Percentiles rank a stretch among this genome's conserved stretches.
phyloP scores from a whole-genome alignment of 129 eudicot genomes.

The Flaveria linearis region DNA sequence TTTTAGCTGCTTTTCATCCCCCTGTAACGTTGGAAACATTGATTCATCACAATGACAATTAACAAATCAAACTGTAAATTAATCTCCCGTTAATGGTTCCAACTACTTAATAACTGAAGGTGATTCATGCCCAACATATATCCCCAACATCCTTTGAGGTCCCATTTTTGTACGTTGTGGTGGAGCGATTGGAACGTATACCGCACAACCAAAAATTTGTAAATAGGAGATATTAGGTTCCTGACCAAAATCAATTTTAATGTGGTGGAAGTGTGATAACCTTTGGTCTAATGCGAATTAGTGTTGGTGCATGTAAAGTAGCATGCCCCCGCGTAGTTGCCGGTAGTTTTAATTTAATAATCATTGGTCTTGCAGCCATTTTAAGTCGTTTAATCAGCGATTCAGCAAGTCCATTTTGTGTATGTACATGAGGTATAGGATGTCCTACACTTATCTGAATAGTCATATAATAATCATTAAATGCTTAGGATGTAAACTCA shows the following conservation, averaged over 20 bases:
- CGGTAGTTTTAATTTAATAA: background rate
- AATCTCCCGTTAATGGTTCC: too few relatives aligned
- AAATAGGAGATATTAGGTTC: too few relatives aligned
- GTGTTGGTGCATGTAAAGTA: background rate
- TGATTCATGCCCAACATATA: too few relatives aligned
- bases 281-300: background rate
- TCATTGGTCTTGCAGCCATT: background rate
- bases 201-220: too few relatives aligned
- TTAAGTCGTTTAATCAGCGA: background rate
- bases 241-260: background rate
- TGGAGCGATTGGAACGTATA: too few relatives aligned
- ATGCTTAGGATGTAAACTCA: background rate
- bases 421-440: background rate
- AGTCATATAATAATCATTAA: background rate
- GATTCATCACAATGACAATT: too few relatives aligned
- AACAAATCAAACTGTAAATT: too few relatives aligned
- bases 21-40: too few relatives aligned
- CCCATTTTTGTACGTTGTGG: too few relatives aligned
- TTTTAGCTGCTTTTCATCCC: too few relatives aligned
- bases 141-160: too few relatives aligned
- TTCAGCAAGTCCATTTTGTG: background rate
- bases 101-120: too few relatives aligned
- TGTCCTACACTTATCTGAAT: background rate
- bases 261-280: background rate
- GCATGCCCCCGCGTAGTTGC: background rate